Evolutionary conservation across 768 basidiomycete genomes (phyloP), one percentile per base, ranked within the genome.

Genomic region (Mrakia frigida): DNA sequence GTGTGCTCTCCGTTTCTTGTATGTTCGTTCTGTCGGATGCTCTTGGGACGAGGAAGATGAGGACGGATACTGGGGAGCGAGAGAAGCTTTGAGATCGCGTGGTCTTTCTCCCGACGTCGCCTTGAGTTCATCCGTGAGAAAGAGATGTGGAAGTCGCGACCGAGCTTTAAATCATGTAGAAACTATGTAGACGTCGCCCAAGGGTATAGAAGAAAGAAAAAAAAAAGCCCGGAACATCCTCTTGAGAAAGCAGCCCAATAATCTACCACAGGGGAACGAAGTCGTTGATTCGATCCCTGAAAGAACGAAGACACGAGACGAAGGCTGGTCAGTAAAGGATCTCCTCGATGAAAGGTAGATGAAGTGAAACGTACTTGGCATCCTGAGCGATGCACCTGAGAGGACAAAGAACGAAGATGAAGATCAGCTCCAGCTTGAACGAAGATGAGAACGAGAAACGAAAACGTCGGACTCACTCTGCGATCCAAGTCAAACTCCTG

Each of bases 381-480:
- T 96, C 91, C 86, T 98, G 96, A 13, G 94, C 94, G 80, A 98
- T 97, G 84, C 96, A 98, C 37, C 76, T 77, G 53, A 35, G 9
- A 53, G 56, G 31, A 74, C 4, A 21, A 67, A 14, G 41, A 23
- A 39, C 14, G 56, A 43, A 77, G 31, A 3, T 21, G n/a, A 50
- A n/a, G 2, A 53, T 39, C 21, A 37, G 41, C 21, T 6, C 31
- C 63, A 25, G 3, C 18, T 21, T 14, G 6, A 41, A 11, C 5
- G 11, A 9, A 2, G 39, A 60, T 3, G 72, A 43, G 3, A 63
- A 46, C 2, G 21, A n/a, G 59, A 21, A 16, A 18, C 14, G 6
- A 50, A 33, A 61, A 73, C 33, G 35, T 10, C 18, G 18, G 16
- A 77, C 76, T 53, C 33, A 78, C 85, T 98, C 96, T 74, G 94